These are phyloP conservation scores for Ploettnerulaceae sp. DNA, from an alignment of 2,329 filamentous ascomycete genomes.

Conservation along the genomic window DNA sequence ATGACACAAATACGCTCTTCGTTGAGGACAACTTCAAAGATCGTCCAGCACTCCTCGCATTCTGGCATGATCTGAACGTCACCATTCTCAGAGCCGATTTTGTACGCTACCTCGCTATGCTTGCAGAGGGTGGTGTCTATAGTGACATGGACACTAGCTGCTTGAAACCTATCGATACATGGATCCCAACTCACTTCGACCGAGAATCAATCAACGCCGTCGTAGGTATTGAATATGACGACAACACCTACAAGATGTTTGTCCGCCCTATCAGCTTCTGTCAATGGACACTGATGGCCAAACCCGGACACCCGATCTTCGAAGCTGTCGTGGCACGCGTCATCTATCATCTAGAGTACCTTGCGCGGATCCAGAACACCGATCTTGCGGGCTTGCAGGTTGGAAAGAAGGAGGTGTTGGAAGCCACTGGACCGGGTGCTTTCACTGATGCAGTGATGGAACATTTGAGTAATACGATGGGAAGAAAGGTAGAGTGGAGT, in stretches of 20 bases:
- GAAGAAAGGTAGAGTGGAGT: slow-evolving; percentile 5
- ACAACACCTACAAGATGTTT: background rate
- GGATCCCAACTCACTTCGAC: background rate
- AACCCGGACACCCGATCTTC: slow-evolving; percentile 3
- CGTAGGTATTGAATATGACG: slow-evolving; percentile 2
- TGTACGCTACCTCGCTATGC: slow-evolving; percentile 1
- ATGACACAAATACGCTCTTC: background rate
- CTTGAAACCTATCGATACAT: background rate
- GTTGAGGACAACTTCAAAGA: slow-evolving; percentile 1
- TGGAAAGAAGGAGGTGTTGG: background rate
- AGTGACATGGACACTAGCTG: slow-evolving; percentile 4
- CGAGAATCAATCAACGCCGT: background rate
- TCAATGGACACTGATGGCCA: background rate
- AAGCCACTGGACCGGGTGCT: background rate
- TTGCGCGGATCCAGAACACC: background rate
- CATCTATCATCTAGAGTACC: background rate
- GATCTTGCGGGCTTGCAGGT: background rate
- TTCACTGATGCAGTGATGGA: slow-evolving; percentile 5
- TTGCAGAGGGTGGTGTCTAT: slow-evolving; percentile 2
- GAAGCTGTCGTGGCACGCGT: slow-evolving; percentile 1
- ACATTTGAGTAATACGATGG: background rate
- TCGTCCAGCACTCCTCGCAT: background rate
- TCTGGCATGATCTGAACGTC: background rate
- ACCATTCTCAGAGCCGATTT: slow-evolving; percentile 3
- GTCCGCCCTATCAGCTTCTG: slow-evolving; percentile 1